Evolutionary conservation across 2,329 filamentous ascomycete species (phyloP).

Genomic region (Westerdykella aurantiaca): DNA sequence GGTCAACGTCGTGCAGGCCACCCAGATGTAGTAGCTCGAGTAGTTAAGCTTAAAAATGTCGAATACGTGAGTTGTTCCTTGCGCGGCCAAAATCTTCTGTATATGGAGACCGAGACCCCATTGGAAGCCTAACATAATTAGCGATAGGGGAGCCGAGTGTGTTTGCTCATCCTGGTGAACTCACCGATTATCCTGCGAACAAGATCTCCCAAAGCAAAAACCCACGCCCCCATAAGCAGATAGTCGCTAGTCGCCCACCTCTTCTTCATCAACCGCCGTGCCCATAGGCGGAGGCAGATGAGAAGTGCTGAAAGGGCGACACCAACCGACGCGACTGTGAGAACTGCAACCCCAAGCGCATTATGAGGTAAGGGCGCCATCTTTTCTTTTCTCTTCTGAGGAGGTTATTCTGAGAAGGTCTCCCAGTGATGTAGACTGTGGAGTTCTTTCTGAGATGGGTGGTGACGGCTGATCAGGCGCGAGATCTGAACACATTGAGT

Average conservation of each 20-base stretch:
- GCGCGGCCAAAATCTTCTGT: not conserved
- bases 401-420: too few relatives aligned
- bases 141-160: not conserved
- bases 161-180: not conserved
- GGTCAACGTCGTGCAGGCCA: not conserved
- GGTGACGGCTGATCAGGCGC: too few relatives aligned
- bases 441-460: too few relatives aligned
- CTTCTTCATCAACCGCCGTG: not conserved
- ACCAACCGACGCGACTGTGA: not conserved
- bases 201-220: not conserved
- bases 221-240: slow-evolving; percentile 1
- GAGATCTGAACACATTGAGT: too few relatives aligned
- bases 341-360: not conserved
- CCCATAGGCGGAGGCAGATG: slow-evolving; percentile 1
- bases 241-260: not conserved
- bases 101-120: not conserved
- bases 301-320: not conserved
- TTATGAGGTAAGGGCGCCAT: not conserved
- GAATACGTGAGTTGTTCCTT: not conserved
- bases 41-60: not conserved
- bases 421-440: too few relatives aligned
- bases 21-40: not conserved
- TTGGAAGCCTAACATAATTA: not conserved
- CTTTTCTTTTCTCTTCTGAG: not conserved
- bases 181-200: not conserved